Conservation (phyloP, 2,329 filamentous ascomycete genomes). For the Penicillium psychrosexuale region DNA sequence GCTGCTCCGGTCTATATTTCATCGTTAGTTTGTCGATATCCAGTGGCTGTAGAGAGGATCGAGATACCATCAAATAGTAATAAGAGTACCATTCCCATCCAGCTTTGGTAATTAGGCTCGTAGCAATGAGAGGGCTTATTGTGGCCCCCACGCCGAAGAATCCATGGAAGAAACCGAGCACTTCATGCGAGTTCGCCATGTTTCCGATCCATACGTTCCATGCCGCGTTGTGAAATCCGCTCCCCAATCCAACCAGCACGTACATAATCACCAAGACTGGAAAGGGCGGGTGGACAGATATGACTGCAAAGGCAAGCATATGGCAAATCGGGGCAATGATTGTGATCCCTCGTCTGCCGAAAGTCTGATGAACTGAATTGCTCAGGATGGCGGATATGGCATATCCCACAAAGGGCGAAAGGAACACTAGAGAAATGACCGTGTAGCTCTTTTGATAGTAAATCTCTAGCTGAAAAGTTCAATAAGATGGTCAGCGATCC, state of each 20-base stretch:
- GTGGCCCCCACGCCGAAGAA: conserved; percentile 63
- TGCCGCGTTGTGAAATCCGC: conserved; percentile 47
- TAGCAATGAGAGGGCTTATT: conserved; percentile 59
- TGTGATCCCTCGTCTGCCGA: conserved; percentile 70
- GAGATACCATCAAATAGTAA: conserved; percentile 18
- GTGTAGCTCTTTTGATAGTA: conserved; percentile 44
- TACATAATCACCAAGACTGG: conserved; percentile 35
- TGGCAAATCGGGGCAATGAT: conserved; percentile 50
- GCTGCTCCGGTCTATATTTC: conserved; percentile 16
- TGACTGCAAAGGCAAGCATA: conserved; percentile 29
- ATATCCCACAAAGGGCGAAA: conserved; percentile 50
- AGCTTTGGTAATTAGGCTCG: conserved; percentile 64
- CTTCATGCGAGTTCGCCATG: conserved; percentile 68
- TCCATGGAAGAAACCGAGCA: conserved; percentile 69
- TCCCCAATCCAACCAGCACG: conserved; percentile 37
- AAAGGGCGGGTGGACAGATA: conserved; percentile 35
- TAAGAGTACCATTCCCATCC: conserved; percentile 17
- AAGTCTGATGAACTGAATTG: conserved; percentile 42
- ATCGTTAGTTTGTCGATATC: background rate
- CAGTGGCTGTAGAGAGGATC: background rate
- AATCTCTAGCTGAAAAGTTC: conserved; percentile 37
- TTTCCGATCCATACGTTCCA: conserved; percentile 65
- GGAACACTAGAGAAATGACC: conserved; percentile 49
- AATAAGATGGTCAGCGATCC: background rate
- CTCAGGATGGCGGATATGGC: conserved; percentile 46